Evolutionary conservation across 352 stramenopile genomes (phyloP).

Genomic region (Phytopythium chamaehyphon): DNA sequence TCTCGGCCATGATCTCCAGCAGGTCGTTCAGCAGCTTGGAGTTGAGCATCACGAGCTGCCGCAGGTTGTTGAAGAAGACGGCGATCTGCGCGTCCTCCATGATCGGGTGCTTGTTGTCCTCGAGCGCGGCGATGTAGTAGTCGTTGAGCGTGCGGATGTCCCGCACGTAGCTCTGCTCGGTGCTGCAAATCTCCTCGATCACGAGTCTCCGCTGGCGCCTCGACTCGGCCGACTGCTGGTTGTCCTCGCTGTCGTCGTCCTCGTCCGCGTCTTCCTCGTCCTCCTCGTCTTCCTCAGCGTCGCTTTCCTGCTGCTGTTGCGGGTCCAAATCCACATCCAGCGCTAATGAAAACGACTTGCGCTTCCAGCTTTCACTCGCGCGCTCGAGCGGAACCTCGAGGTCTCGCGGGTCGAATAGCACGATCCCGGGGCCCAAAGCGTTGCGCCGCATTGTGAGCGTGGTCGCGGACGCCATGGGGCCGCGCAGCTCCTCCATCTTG

Average conservation of each 20-base stretch:
- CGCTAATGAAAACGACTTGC: slow-evolving; percentile 14
- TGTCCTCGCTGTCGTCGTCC: slow-evolving; percentile 17
- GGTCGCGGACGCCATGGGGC: slow-evolving; percentile 5
- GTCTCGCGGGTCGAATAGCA: slow-evolving; percentile 54
- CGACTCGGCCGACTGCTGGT: slow-evolving; percentile 12
- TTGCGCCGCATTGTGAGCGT: slow-evolving; percentile 15
- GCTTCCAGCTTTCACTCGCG: slow-evolving; percentile 11
- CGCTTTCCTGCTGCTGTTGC: slow-evolving; percentile 16
- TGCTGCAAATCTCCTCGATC: slow-evolving; percentile 78
- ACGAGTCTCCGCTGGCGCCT: slow-evolving; percentile 41
- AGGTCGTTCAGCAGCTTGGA: slow-evolving; percentile 78
- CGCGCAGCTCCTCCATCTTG: slow-evolving; percentile 3
- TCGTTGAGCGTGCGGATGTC: slow-evolving; percentile 75
- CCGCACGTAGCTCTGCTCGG: slow-evolving; percentile 71
- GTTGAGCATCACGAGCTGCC: slow-evolving; percentile 82
- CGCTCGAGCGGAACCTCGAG: slow-evolving; percentile 10
- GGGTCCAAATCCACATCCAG: slow-evolving; percentile 14
- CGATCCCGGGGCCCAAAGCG: slow-evolving; percentile 16
- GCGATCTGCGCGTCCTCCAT: slow-evolving; percentile 83
- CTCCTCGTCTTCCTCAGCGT: slow-evolving; percentile 22
- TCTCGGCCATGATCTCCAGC: slow-evolving; percentile 42
- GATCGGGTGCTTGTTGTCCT: slow-evolving; percentile 74
- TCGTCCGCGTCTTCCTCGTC: slow-evolving; percentile 19
- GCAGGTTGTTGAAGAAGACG: slow-evolving; percentile 85
- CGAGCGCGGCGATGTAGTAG: slow-evolving; percentile 75